Conservation (phyloP, 164 flowering plant genomes). For the Echeveria elegans region DNA sequence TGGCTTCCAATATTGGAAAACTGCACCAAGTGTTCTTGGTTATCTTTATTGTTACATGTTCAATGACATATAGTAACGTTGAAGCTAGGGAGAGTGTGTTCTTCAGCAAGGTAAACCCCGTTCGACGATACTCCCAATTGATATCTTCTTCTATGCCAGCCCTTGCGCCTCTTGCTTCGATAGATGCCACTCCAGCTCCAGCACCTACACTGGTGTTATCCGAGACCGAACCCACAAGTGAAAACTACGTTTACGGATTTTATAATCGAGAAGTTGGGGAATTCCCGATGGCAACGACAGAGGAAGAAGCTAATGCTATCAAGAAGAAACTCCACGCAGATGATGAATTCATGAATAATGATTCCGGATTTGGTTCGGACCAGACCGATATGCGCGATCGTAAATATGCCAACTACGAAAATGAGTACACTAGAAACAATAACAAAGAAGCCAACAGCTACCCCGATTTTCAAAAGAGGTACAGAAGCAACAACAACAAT, state of each 20-base stretch:
- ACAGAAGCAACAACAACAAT: neutral
- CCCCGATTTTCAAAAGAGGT: neutral
- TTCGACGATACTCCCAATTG: neutral
- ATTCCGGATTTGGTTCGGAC: neutral
- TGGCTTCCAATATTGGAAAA: neutral
- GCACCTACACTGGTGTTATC: neutral
- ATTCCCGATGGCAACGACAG: neutral
- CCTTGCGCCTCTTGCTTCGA: neutral
- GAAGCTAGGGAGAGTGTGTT: constrained; percentile 1
- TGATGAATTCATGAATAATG: neutral
- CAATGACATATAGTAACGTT: neutral
- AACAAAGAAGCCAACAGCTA: neutral
- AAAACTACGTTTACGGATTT: neutral
- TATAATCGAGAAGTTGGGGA: neutral
- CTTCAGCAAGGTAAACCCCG: neutral
- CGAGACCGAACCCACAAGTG: neutral
- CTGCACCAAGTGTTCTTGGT: neutral
- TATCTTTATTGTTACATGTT: neutral
- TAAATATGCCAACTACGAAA: neutral
- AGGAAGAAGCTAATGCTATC: neutral
- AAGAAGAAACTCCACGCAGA: neutral
- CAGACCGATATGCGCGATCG: neutral
- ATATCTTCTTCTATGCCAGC: neutral
- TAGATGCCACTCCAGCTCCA: neutral
- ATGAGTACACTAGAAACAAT: neutral